These are phyloP conservation scores for Cyclanthera cordifolia DNA, from an alignment of 306 rosid genomes.

Conservation along the genomic window DNA sequence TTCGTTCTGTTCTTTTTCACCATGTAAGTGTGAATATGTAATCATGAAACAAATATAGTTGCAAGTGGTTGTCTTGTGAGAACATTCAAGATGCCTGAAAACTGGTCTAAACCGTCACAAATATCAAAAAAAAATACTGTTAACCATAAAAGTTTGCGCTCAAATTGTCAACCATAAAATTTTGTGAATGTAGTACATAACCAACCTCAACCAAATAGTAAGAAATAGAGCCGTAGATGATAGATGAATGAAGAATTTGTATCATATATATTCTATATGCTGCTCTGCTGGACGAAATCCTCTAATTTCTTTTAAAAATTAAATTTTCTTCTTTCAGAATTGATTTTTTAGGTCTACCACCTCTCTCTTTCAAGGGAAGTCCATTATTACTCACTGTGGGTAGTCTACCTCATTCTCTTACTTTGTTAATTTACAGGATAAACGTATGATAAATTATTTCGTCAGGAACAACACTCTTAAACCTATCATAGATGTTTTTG, in stretches of 20 bases:
- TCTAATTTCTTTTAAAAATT: background rate
- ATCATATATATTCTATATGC: no score
- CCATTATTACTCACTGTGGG: background rate
- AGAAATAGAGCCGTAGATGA: no score
- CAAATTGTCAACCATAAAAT: no score
- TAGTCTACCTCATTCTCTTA: background rate
- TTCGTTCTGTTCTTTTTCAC: slow-evolving; percentile 72
- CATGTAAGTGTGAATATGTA: slow-evolving; percentile 38
- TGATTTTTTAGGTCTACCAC: background rate
- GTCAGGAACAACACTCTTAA: slow-evolving; percentile 63
- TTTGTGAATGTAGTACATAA: background rate
- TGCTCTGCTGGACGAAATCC: no score
- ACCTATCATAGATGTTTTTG: slow-evolving; percentile 70
- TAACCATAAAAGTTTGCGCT: no score
- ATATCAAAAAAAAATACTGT: no score
- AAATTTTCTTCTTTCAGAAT: background rate
- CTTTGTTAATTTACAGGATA: slow-evolving; percentile 59
- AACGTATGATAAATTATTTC: slow-evolving; percentile 65
- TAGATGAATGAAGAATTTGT: no score
- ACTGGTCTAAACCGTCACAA: no score
- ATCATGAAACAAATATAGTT: background rate
- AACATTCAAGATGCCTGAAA: no score
- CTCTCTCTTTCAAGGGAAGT: background rate
- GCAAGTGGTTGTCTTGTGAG: no score
- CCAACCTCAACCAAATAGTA: no score